A percentile compares a stretch with the other conserved stretches of the same genome.
These are phyloP conservation scores for Chlorella sp. DNA, from an alignment of 139 green algal genomes.

Conservation along the genomic window DNA sequence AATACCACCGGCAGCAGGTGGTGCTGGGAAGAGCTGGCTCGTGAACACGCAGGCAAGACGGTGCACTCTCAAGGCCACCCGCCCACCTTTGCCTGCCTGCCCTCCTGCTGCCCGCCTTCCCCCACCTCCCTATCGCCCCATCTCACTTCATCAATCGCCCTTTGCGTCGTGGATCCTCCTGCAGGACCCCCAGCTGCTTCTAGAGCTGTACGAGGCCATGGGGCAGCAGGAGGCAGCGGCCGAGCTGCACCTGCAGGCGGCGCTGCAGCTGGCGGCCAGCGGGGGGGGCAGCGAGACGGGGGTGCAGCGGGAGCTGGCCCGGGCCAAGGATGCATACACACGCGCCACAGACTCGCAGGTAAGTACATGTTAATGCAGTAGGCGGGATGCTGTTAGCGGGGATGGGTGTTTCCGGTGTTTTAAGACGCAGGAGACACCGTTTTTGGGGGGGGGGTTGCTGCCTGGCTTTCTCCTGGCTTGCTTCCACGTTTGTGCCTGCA, in stretches of 20 bases:
- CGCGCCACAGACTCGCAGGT: slow-evolving; percentile 1
- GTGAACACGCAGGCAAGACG: too few relatives aligned
- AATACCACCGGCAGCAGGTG: slow-evolving; percentile 27
- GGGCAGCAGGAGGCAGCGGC: slow-evolving; percentile 25
- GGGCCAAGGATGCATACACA: background rate
- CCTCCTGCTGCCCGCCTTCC: background rate
- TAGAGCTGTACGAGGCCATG: slow-evolving; percentile 35
- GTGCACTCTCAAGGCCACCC: too few relatives aligned
- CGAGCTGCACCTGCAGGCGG: slow-evolving; percentile 31
- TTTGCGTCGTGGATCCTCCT: background rate
- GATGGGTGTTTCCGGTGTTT: background rate
- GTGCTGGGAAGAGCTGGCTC: background rate
- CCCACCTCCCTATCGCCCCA: too few relatives aligned
- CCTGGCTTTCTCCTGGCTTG: background rate
- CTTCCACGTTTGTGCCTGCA: background rate
- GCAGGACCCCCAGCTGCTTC: slow-evolving; percentile 28
- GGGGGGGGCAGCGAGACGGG: background rate
- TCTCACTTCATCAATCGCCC: background rate
- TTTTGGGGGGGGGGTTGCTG: too few relatives aligned
- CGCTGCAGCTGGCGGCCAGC: slow-evolving; percentile 27
- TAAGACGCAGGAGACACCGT: too few relatives aligned
- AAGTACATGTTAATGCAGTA: background rate
- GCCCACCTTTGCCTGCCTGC: background rate
- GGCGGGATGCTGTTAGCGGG: background rate
- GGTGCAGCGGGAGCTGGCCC: slow-evolving; percentile 38